Percentiles rank a stretch among this genome's conserved stretches.
phyloP scores from a whole-genome alignment of 2,329 filamentous ascomycete genomes.

The Cytospora piceae region DNA sequence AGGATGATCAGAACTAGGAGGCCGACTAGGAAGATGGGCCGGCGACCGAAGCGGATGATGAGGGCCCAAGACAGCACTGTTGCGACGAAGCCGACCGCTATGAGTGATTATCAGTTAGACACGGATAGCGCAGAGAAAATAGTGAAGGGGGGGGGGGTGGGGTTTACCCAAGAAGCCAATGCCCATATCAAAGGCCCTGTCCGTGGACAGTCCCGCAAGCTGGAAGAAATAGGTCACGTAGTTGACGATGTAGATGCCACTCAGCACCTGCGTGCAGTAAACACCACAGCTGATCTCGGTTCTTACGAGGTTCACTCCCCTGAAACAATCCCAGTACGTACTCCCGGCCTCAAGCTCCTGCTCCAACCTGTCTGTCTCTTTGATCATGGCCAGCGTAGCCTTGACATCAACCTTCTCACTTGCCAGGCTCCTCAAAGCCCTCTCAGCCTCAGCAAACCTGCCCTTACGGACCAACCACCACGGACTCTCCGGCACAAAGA shows the following conservation, averaged over 20 bases:
- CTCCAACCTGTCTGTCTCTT: constrained; percentile 61
- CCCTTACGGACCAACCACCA: constrained; percentile 55
- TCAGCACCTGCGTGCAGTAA: constrained; percentile 67
- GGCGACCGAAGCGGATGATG: constrained; percentile 53
- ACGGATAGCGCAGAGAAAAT: not conserved
- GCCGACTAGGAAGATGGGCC: constrained; percentile 54
- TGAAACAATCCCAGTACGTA: constrained; percentile 56
- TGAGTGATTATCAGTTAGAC: not conserved
- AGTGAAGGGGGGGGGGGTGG: not conserved
- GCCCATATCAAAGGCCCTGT: constrained; percentile 58
- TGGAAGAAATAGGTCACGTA: constrained; percentile 67
- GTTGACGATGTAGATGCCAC: constrained; percentile 65
- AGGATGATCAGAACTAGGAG: constrained; percentile 48
- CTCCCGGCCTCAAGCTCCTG: constrained; percentile 52
- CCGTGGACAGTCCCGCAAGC: constrained; percentile 55
- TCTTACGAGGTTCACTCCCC: constrained; percentile 52
- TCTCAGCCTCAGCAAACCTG: constrained; percentile 45
- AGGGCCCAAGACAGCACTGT: constrained; percentile 59
- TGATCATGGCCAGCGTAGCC: constrained; percentile 57
- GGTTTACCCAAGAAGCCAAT: constrained; percentile 52
- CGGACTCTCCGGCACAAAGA: constrained; percentile 54
- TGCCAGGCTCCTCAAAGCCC: constrained; percentile 49
- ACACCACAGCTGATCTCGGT: constrained; percentile 63
- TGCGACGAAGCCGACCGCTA: constrained; percentile 54
- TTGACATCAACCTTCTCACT: constrained; percentile 50